Evolutionary conservation across 176 grass and related monocot genomes (phyloP).

Genomic region (Pontederia crassipes): DNA sequence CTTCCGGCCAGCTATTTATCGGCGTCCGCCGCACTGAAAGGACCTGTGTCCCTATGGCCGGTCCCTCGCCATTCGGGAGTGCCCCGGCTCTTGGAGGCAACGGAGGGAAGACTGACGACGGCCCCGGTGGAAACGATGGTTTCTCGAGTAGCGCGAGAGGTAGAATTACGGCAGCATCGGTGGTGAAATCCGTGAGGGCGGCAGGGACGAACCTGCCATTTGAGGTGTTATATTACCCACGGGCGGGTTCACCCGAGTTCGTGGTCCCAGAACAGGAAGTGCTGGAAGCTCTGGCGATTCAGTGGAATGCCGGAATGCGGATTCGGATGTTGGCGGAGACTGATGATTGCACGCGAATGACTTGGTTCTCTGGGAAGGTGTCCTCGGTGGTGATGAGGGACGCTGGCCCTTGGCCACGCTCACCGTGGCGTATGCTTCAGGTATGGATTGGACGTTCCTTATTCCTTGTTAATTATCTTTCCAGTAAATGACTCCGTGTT

Average conservation of each 20-base stretch:
- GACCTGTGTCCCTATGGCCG: background rate
- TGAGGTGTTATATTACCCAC: slow-evolving; percentile 49
- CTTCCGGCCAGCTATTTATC: slow-evolving; percentile 37
- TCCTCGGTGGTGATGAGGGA: slow-evolving; percentile 6
- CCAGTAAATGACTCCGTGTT: background rate
- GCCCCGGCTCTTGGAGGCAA: background rate
- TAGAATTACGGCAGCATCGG: background rate
- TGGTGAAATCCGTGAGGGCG: slow-evolving; percentile 20
- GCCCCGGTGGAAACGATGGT: background rate
- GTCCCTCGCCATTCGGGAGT: background rate
- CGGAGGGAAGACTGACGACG: too few species aligned
- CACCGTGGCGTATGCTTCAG: slow-evolving; percentile 55
- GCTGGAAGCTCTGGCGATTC: slow-evolving; percentile 8
- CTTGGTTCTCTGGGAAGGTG: slow-evolving; percentile 33
- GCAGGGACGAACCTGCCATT: slow-evolving; percentile 29
- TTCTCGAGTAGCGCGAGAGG: background rate
- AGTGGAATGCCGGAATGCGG: slow-evolving; percentile 23
- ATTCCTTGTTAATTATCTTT: background rate
- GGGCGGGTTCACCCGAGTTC: slow-evolving; percentile 37
- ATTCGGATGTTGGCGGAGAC: slow-evolving; percentile 40
- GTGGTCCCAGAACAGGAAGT: slow-evolving; percentile 46
- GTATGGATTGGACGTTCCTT: slow-evolving; percentile 8
- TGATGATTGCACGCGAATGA: slow-evolving; percentile 26
- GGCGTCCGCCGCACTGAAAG: slow-evolving; percentile 44
- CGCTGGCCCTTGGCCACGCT: background rate